Base-by-base conservation (phyloP, 1,284 basidiomycete species). In the Moesziomyces globuligerus region DNA sequence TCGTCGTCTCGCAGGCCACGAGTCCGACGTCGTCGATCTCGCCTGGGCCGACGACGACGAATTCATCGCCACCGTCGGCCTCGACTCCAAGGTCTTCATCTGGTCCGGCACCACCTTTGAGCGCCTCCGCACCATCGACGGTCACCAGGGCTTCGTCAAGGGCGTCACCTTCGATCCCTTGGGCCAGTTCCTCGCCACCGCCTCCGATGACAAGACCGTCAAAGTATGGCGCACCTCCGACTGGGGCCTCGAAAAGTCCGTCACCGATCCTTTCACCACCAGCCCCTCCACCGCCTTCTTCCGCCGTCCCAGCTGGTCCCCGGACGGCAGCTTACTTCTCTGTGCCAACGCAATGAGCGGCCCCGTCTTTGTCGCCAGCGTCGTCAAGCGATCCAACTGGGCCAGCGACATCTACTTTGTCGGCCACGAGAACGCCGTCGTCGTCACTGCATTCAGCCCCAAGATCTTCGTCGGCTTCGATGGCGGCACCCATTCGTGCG, bases 101-200 rank as follows among this genome's bases (percentile, higher is more conserved):
- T 98, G 94, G 94, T 74, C 72, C 23, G 79, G 78, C 40, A 34
- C 62, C 57, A 70, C 49, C 17, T 82, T 82, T 36, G 80, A 80
- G n/a, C 40, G 68, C 15, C 82, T 98, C 44, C 86, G 87, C 43
- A 92, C 90, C 78, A 87, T 99, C 29, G 91, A 92, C 58, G 88
- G 89, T 51, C 96, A 98, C 81, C 89, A 92, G 77, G 94, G 94
- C 6, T 98, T 98, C 82, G 94, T 99, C 74, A 98, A 99, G 83
- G 96, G 96, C 51, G 92, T 99, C 46, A 94, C 92, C 76, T 99
- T 94, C 89, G 96, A 99, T 83, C 95, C 96, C 1, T 91, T 95
- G 5, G 95, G 95, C 43, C 91, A 97, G 83, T 98, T 90, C 80
- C 88, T 99, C 49, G 76, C 75, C 13, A 79, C 66, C 0, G 89